Percentiles rank a stretch among this genome's conserved stretches.
phyloP scores from a whole-genome alignment of 2,329 filamentous ascomycete species.

The Neospermospora avenae region DNA sequence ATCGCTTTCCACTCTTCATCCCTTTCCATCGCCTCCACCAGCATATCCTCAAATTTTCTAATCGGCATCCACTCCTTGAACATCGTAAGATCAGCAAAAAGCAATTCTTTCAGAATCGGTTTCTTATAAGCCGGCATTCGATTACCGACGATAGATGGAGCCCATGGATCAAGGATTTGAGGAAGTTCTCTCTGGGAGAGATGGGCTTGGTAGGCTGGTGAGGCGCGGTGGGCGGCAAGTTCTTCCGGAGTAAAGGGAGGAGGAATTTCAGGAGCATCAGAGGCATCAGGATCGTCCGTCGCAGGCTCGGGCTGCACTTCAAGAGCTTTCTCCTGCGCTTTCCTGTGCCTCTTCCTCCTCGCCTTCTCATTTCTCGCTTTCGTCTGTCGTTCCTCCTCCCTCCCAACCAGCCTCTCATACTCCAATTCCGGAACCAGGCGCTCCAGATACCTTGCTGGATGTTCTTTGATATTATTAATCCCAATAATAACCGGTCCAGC shows the following conservation, averaged over 20 bases:
- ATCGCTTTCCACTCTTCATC: constrained; percentile 15
- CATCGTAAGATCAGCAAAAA: constrained; percentile 5
- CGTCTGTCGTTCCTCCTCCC: not conserved
- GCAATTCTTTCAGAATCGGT: not conserved
- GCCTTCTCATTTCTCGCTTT: not conserved
- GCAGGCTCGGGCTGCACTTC: not conserved
- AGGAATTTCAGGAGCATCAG: not conserved
- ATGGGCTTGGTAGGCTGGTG: not conserved
- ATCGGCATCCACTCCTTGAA: constrained; percentile 11
- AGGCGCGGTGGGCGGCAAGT: not conserved
- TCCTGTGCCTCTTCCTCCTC: too few relatives aligned
- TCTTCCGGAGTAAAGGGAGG: not conserved
- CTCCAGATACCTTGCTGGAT: not conserved
- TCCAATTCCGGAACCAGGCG: not conserved
- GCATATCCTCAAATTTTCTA: constrained; percentile 5
- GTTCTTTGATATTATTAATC: not conserved
- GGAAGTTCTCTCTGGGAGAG: not conserved
- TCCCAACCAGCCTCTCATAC: not conserved
- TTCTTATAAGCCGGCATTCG: not conserved
- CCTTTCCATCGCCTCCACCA: constrained; percentile 7
- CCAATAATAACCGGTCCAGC: constrained; percentile 15
- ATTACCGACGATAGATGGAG: not conserved
- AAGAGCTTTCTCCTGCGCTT: too few relatives aligned
- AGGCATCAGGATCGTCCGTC: not conserved
- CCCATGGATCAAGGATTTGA: not conserved